Evolutionary conservation across 1,284 basidiomycete genomes (phyloP), one percentile per base, ranked within the genome.

Genomic region (Naganishia sp.): DNA sequence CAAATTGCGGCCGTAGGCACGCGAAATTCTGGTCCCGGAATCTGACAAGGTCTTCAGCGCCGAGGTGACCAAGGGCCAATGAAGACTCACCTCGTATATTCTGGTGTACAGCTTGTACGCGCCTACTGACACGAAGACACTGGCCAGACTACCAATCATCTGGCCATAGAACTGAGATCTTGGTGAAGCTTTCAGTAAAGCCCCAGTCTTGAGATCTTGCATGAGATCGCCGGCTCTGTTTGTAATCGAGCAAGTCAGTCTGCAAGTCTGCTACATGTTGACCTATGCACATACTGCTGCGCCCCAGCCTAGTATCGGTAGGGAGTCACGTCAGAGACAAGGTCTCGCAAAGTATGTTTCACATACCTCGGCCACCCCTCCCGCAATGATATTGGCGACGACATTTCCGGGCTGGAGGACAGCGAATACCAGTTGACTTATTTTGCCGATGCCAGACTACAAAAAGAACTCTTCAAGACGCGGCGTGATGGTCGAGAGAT

Each of bases 171-270:
- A 94, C 73, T 93, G 90, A 2, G 89, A 89, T 74, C 90, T 83
- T 28, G 91, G 91, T 10, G 91, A 92, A 6, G 91, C 93, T 69
- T 86, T 86, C 60, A 94, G 85, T 23, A 97, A 83, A 75, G 94
- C 89, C 0, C 95, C 95, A 1, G 94, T 97, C 82, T 98, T 98
- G 71, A 97, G 83, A 78, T 98, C 95, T 81, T 98, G 94, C 94
- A 98, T 97, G 21, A 98, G 86, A 77, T 98, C 94, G 18, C 94
- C 95, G 9, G 94, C 93, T 77, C 90, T 92, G 71, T 18, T 2
- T 43, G 6, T 25, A 57, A 59, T 67, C 52, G 52, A 6, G 42
- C 46, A 28, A 18, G 11, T 49, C 18, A 15, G 31, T 16, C 33
- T 3, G n/a, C 7, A 39, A 13, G 36, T 39, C 13, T 39, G 36